Base-by-base conservation (phyloP, 208 protist species). In the Acanthamoeba culbertsoni region DNA sequence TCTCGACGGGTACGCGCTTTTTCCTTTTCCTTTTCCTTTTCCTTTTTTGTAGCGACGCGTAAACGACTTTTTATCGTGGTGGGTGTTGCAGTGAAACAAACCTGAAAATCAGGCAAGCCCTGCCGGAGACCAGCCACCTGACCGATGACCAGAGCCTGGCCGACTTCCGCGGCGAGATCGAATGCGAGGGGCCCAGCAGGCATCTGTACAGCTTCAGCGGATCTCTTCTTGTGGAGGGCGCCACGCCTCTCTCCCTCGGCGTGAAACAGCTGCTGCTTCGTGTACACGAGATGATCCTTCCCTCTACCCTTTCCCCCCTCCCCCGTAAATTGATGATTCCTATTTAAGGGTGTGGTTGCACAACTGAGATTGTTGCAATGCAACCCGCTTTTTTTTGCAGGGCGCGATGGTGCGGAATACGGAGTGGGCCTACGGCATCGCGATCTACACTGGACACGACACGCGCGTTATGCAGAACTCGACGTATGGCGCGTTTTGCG, bases 1-100 rank as follows among this genome's bases (percentile, higher is more conserved):
- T 95, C 93, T 99, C 40, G 98, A 99, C 93, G 98, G 98, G 91
- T 89, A 68, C 37, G 40, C 65, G 7, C 33, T 26, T 26, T 35
- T 7, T 77, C n/a, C n/a, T n/a, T n/a, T n/a, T n/a, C n/a, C n/a
- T n/a, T n/a, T n/a, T n/a, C n/a, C n/a, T n/a, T n/a, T n/a, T n/a
- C n/a, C n/a, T n/a, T n/a, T n/a, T n/a, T n/a, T n/a, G n/a, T n/a
- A n/a, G n/a, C n/a, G n/a, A n/a, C n/a, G n/a, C n/a, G n/a, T n/a
- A n/a, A n/a, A n/a, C n/a, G n/a, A n/a, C n/a, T n/a, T 40, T 82
- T 5, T 20, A 33, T 0, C 46, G 0, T 48, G 2, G 26, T 53
- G 7, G 35, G 31, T 7, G 40, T 1, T 51, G 33, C 73, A 93
- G 91, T n/a, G 91, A 93, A 88, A 86, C 91, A 14, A 93, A 86